Percentiles rank a stretch among this genome's conserved stretches.
Evolutionary conservation across 176 grass and related monocot genomes (phyloP).

Genomic region (Eleusine coracana): DNA sequence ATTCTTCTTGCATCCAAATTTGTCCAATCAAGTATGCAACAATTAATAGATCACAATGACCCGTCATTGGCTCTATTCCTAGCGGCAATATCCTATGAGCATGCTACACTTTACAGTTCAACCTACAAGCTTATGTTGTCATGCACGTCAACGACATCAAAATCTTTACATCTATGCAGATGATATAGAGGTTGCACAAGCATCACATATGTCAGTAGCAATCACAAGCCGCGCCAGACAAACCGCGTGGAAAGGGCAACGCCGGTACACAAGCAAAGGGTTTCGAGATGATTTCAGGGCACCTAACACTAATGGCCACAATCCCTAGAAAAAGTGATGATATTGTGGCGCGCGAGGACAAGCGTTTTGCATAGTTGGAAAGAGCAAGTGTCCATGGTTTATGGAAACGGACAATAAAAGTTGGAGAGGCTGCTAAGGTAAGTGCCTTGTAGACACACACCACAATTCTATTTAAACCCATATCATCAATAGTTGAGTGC

Average conservation of each 20-base stretch:
- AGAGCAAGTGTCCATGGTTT: neutral
- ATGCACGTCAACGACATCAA: neutral
- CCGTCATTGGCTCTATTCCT: neutral
- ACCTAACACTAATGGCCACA: neutral
- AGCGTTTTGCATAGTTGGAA: neutral
- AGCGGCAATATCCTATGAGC: no score
- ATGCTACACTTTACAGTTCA: no score
- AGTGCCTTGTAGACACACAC: neutral
- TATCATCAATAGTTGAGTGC: neutral
- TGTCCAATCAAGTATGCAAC: neutral
- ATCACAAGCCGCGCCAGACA: neutral
- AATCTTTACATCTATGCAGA: neutral
- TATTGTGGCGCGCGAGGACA: neutral
- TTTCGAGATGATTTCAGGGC: neutral
- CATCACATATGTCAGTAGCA: neutral
- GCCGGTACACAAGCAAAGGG: rapidly evolving
- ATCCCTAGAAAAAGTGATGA: rapidly evolving
- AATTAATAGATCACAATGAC: neutral
- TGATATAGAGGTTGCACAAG: no score
- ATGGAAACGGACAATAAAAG: neutral
- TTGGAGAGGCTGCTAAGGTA: neutral
- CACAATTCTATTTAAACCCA: neutral
- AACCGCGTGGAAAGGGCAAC: neutral
- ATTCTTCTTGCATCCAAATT: neutral
- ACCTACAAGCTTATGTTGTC: neutral